Conservation (phyloP, 495 filamentous ascomycete species). For the Haplographium delicatum region DNA sequence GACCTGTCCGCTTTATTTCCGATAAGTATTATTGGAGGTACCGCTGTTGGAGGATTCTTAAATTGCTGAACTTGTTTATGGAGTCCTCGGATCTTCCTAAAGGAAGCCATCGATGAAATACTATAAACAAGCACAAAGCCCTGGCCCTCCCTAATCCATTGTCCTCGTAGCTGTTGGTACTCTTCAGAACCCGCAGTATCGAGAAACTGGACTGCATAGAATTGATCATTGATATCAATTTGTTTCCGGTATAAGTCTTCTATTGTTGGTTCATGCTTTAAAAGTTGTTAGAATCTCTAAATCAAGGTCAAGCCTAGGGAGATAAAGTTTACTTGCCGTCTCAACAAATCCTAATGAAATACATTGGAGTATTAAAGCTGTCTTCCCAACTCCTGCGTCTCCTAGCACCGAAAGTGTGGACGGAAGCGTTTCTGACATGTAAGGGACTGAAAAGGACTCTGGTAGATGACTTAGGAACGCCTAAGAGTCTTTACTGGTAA, state of each 20-base stretch:
- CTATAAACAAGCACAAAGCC: constrained; percentile 78
- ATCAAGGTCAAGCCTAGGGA: too few species aligned
- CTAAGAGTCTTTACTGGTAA: too few species aligned
- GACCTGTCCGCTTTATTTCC: constrained; percentile 95
- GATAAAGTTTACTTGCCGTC: constrained; percentile 37
- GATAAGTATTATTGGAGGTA: constrained; percentile 87
- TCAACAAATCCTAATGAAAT: constrained; percentile 44
- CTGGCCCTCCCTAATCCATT: constrained; percentile 75
- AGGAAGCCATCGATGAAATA: constrained; percentile 74
- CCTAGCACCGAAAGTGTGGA: constrained; percentile 80
- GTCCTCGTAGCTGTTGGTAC: constrained; percentile 70
- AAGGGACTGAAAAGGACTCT: too few species aligned
- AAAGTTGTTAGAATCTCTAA: too few species aligned
- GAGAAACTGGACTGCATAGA: background rate
- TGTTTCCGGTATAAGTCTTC: constrained; percentile 1
- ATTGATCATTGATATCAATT: background rate
- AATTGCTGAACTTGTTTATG: constrained; percentile 92
- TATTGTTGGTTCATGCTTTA: constrained; percentile 55
- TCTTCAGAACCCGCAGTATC: constrained; percentile 72
- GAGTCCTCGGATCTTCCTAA: constrained; percentile 84
- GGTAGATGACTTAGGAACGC: too few species aligned
- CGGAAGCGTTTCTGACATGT: constrained; percentile 80
- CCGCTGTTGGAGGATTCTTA: constrained; percentile 68
- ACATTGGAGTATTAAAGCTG: constrained; percentile 68
- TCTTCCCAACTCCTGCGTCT: constrained; percentile 72